A percentile compares a stretch with the other conserved stretches of the same genome.
Evolutionary conservation across 2,329 filamentous ascomycete genomes (phyloP).

Genomic region (Fulvia fulva): DNA sequence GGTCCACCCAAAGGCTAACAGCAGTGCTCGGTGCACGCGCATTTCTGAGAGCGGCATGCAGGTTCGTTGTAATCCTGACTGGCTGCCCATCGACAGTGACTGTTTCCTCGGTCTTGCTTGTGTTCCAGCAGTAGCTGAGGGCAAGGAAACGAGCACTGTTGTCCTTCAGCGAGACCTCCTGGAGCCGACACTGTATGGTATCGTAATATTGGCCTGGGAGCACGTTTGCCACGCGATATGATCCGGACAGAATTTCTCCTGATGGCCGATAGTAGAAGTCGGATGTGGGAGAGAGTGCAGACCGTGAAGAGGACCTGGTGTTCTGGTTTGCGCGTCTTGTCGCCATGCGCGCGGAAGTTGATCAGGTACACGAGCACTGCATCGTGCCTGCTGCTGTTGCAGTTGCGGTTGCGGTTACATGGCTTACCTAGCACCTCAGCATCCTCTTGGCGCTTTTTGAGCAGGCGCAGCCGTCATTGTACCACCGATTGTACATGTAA

Average conservation of each 20-base stretch:
- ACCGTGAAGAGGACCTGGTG: constrained; percentile 11
- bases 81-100: constrained; percentile 17
- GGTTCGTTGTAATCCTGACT: constrained; percentile 14
- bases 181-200: constrained; percentile 14
- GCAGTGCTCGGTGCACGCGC: constrained; percentile 12
- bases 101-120: constrained; percentile 2
- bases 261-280: constrained; percentile 19
- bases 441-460: neutral
- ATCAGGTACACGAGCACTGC: neutral
- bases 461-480: no score
- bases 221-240: constrained; percentile 15
- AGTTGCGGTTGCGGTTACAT: neutral
- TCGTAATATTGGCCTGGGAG: constrained; percentile 14
- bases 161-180: constrained; percentile 14
- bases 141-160: constrained; percentile 14
- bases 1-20: constrained; percentile 19
- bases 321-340: constrained; percentile 5
- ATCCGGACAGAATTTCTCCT: constrained; percentile 13
- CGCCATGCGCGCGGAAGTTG: constrained; percentile 10
- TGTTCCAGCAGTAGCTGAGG: constrained; percentile 20
- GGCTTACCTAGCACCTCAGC: neutral
- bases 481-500: no score
- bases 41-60: constrained; percentile 18
- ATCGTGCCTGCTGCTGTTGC: neutral
- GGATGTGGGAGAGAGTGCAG: constrained; percentile 9